Evolutionary conservation across 176 grass and related monocot genomes (phyloP).

Genomic region (Phoenix roebelenii): DNA sequence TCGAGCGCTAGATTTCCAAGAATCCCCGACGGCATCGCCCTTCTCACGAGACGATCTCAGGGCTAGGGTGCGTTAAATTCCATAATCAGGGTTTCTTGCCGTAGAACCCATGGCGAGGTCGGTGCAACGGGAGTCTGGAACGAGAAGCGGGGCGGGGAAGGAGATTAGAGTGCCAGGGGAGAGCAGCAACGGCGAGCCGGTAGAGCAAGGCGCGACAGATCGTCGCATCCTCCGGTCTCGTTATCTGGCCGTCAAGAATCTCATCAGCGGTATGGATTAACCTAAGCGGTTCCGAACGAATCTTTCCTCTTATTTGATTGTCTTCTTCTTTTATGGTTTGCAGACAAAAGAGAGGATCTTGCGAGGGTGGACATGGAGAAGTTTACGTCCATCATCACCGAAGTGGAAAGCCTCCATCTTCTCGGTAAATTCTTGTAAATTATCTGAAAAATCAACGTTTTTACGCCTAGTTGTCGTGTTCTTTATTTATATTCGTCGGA

Average conservation of each 20-base stretch:
- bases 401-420: conserved; percentile 75
- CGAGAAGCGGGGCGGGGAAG: conserved; percentile 6
- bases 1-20: no score
- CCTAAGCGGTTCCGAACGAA: neutral
- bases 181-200: neutral
- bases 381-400: conserved; percentile 59
- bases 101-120: neutral
- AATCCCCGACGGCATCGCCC: no score
- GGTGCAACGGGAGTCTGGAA: neutral
- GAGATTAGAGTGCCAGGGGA: neutral
- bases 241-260: conserved; percentile 63
- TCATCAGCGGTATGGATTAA: conserved; percentile 49
- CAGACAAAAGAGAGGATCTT: conserved; percentile 80
- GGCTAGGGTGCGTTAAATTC: no score
- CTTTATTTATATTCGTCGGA: no score
- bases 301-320: neutral
- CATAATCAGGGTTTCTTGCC: no score
- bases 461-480: no score
- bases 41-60: no score
- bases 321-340: neutral
- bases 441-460: neutral
- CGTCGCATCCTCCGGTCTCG: conserved; percentile 67
- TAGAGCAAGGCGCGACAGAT: conserved; percentile 25
- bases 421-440: conserved; percentile 27
- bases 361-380: conserved; percentile 38